A percentile compares a stretch with the other conserved stretches of the same genome.
Conservation (phyloP, 305 asterid species). For the Nicotiana rustica region DNA sequence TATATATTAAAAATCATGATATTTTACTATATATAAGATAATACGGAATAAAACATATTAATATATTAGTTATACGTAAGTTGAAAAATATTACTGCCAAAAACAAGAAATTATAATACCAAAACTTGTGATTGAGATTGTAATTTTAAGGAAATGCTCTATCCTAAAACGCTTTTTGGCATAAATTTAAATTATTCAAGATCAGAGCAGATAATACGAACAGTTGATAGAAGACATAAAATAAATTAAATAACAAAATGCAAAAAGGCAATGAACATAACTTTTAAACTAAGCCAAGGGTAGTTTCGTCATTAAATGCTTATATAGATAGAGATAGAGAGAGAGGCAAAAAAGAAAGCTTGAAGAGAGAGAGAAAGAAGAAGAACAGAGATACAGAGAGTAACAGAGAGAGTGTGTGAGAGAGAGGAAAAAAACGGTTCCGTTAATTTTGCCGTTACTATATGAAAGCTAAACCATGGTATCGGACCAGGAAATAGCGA, state of each 20-base stretch:
- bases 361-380: conserved; percentile 42
- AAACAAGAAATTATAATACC: too few relatives aligned
- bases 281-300: conserved; percentile 32
- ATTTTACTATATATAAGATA: too few relatives aligned
- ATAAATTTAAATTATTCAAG: too few relatives aligned
- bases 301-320: conserved; percentile 18
- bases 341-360: conserved; percentile 31
- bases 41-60: too few relatives aligned
- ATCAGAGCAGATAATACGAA: too few relatives aligned
- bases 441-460: conserved; percentile 51
- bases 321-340: conserved; percentile 1
- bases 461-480: conserved; percentile 53
- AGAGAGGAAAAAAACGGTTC: not conserved
- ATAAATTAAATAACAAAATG: not conserved
- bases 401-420: conserved; percentile 5
- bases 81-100: too few relatives aligned
- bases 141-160: too few relatives aligned
- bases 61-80: too few relatives aligned
- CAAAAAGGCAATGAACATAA: conserved; percentile 22
- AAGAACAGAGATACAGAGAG: conserved; percentile 33
- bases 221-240: too few relatives aligned
- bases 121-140: too few relatives aligned
- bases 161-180: too few relatives aligned
- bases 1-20: too few relatives aligned
- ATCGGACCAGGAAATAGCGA: conserved; percentile 74